Base-by-base conservation (phyloP, 1,284 basidiomycete species). In the Apiotrichum veenhuisii region DNA sequence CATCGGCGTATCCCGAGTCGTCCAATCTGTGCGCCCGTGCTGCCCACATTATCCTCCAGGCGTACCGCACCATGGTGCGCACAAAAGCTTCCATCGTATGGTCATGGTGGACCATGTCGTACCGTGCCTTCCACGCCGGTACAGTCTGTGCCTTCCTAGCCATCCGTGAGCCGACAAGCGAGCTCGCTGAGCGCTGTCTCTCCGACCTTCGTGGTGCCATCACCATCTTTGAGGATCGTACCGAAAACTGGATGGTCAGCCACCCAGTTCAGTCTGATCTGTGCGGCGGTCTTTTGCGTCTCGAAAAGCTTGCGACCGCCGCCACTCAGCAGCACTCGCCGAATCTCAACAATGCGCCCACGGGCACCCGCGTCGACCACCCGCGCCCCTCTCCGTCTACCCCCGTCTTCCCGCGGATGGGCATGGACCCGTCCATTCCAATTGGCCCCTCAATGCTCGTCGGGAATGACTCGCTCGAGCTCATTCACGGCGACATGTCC, bases 261-360 rank as follows among this genome's bases (percentile, higher is more conserved):
- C 76, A 77, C 59, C 74, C 76, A 14, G 76, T 76, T 9, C 76
- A 77, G 55, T 67, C 64, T 1, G 71, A 76, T 56, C 65, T 77
- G 5, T 68, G 69, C 41, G 61, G 67, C 15, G 76, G 76, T 18
- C 59, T 77, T 25, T 58, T 73, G n/a, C 68, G 68, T n/a, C 60
- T 77, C 17, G 68, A 76, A 45, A 68, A 66, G 44, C 67, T 77
- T 5, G 70, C 73, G n/a, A 62, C 59, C 15, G 59, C 57, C 12
- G 63, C 64, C 1, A 59, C 61, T 15, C 47, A 55, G 49, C 63
- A 63, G 47, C 51, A 59, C 34, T 43, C 50, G n/a, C 47, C 48
- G 8, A 36, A 49, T 20, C 23, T 37, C 33, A 20, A 20, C 23
- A 25, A 37, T 27, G 34, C 50, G 8, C 5, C 23, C 18, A 22